Conservation (phyloP, 768 basidiomycete species). For the Holtermanniella nyarrowii region DNA sequence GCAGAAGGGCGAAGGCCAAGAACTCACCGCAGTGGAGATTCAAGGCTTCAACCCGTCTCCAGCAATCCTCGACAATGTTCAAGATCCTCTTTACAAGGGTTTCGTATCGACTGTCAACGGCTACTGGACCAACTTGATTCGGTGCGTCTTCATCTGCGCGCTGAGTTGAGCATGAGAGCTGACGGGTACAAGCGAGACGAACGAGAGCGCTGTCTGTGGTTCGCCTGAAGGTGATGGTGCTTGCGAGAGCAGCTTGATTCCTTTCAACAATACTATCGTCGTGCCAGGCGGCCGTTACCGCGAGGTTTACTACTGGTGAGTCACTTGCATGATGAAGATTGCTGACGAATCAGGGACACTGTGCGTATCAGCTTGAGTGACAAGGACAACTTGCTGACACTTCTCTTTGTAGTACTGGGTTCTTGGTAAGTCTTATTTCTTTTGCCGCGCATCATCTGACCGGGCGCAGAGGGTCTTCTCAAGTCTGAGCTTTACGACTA, state of each 20-base stretch:
- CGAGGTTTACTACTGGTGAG: conserved; percentile 40
- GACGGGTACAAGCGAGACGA: conserved; percentile 48
- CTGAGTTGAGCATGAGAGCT: not conserved
- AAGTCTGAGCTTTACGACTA: conserved; percentile 63
- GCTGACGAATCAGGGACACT: not conserved
- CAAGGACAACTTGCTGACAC: not conserved
- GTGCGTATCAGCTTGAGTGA: not conserved
- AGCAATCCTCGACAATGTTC: conserved; percentile 58
- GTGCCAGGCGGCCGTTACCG: conserved; percentile 74
- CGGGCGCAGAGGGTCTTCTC: conserved; percentile 60
- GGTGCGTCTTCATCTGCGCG: conserved; percentile 15
- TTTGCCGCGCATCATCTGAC: too few species aligned
- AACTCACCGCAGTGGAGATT: conserved; percentile 57
- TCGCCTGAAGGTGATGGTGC: conserved; percentile 48
- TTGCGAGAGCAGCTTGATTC: conserved; percentile 79
- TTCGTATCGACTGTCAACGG: conserved; percentile 71
- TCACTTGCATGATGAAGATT: not conserved
- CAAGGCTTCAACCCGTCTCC: conserved; percentile 56
- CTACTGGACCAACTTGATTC: conserved; percentile 72
- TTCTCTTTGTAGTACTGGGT: conserved; percentile 68
- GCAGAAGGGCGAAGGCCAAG: conserved; percentile 65
- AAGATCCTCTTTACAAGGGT: conserved; percentile 57
- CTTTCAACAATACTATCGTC: conserved; percentile 82
- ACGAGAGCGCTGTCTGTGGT: conserved; percentile 56
- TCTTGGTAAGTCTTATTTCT: conserved; percentile 10